Percentiles rank a stretch among this genome's conserved stretches.
Evolutionary conservation across 495 filamentous ascomycete species (phyloP).

Genomic region (Trypethelium eluteriae): DNA sequence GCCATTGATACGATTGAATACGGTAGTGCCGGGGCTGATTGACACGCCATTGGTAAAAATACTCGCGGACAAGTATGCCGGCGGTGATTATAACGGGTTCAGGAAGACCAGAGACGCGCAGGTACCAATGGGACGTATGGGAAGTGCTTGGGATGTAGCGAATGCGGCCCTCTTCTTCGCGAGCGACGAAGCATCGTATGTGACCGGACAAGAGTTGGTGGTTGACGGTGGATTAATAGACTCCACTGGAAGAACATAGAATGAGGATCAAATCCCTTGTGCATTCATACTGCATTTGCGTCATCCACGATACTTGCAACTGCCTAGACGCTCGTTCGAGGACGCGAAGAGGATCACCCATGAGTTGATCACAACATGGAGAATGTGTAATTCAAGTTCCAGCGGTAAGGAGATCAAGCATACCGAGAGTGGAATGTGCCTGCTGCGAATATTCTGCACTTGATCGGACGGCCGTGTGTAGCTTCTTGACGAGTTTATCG

Average conservation of each 20-base stretch:
- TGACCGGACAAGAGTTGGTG: constrained; percentile 48
- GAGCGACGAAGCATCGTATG: constrained; percentile 44
- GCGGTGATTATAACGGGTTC: constrained; percentile 21
- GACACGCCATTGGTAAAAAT: constrained; percentile 42
- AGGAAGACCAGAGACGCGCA: constrained; percentile 19
- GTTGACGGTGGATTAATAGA: constrained; percentile 43
- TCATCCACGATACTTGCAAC: too few relatives aligned
- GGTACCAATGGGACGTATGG: constrained; percentile 41
- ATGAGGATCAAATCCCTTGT: not conserved
- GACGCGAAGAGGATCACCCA: too few relatives aligned
- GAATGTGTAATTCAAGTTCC: constrained; percentile 18
- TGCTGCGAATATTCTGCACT: constrained; percentile 77
- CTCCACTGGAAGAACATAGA: constrained; percentile 8
- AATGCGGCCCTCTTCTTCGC: constrained; percentile 46
- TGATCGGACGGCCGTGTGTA: constrained; percentile 60
- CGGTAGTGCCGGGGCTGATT: constrained; percentile 47
- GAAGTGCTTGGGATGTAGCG: constrained; percentile 46
- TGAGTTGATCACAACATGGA: too few relatives aligned
- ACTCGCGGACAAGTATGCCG: constrained; percentile 39
- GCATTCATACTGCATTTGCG: too few relatives aligned
- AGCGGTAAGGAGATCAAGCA: constrained; percentile 68
- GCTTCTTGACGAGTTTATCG: constrained; percentile 52
- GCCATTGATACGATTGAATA: constrained; percentile 43
- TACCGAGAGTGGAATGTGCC: constrained; percentile 69
- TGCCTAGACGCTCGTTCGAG: too few relatives aligned